Percentiles rank a stretch among this genome's conserved stretches.
Evolutionary conservation across 2,329 filamentous ascomycete genomes (phyloP).

Genomic region (Dryadomyces quercivorus): DNA sequence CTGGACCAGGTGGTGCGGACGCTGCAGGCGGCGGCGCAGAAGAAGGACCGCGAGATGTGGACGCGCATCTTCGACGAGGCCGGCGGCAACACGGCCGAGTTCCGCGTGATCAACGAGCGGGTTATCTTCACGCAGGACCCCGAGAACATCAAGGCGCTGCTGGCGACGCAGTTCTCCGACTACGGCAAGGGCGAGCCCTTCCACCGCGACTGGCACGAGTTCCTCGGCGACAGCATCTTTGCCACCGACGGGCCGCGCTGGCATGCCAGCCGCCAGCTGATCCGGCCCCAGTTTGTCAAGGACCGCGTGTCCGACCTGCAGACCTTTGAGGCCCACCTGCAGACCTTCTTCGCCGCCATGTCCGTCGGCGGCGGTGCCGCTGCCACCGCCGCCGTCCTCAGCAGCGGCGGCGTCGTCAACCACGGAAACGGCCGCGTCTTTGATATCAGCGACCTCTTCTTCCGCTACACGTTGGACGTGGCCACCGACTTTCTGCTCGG

Average conservation of each 20-base stretch:
- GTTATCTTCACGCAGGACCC: conserved; percentile 67
- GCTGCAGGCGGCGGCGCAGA: conserved; percentile 35
- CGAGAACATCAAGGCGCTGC: conserved; percentile 81
- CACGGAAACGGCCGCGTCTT: conserved; percentile 49
- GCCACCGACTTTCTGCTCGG: conserved; percentile 82
- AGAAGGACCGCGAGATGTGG: conserved; percentile 55
- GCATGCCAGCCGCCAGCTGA: conserved; percentile 69
- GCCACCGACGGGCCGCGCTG: conserved; percentile 68
- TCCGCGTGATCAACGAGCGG: conserved; percentile 40
- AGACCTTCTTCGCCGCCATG: conserved; percentile 59
- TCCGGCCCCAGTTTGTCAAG: conserved; percentile 77
- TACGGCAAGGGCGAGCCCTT: conserved; percentile 74
- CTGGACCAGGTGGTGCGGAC: conserved; percentile 51
- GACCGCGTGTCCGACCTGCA: conserved; percentile 74
- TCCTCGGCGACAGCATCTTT: conserved; percentile 66
- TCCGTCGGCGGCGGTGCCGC: conserved; percentile 43
- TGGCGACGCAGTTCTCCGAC: conserved; percentile 77
- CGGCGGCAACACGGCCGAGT: conserved; percentile 47
- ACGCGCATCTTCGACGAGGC: conserved; percentile 30
- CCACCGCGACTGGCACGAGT: conserved; percentile 62
- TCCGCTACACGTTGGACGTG: conserved; percentile 73
- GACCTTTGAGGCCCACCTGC: conserved; percentile 68
- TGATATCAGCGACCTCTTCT: conserved; percentile 67
- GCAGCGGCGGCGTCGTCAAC: conserved; percentile 34
- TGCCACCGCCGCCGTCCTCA: conserved; percentile 42